phyloP scores from a whole-genome alignment of 352 stramenopile genomes.

The Pythium volutum region DNA sequence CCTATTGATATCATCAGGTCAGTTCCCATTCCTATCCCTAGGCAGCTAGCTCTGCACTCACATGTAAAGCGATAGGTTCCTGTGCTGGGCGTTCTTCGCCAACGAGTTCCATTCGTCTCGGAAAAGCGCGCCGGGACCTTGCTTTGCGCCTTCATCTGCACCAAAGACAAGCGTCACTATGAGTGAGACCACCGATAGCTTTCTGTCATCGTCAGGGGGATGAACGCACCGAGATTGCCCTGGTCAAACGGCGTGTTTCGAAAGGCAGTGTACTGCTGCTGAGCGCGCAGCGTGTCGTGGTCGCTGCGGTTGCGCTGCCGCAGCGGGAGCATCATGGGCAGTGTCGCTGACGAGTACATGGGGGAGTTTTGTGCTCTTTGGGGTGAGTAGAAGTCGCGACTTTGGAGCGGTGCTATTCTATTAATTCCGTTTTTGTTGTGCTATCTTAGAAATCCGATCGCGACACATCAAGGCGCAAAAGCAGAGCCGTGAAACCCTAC shows the following conservation, averaged over 20 bases:
- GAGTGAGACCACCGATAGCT: neutral
- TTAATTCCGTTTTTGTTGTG: neutral
- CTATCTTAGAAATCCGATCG: neutral
- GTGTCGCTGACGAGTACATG: constrained; percentile 15
- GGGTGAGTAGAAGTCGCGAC: too few species aligned
- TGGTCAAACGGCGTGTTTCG: constrained; percentile 43
- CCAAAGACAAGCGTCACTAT: neutral
- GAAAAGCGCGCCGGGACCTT: constrained; percentile 40
- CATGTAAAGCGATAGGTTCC: constrained; percentile 31
- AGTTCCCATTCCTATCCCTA: neutral
- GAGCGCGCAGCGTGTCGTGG: constrained; percentile 24
- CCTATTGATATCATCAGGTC: constrained; percentile 10
- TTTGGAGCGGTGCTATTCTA: neutral
- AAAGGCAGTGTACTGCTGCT: constrained; percentile 49
- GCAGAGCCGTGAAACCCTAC: too few species aligned
- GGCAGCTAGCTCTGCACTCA: too few species aligned
- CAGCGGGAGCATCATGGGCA: constrained; percentile 43
- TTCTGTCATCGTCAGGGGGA: too few species aligned
- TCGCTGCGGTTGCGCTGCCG: constrained; percentile 43
- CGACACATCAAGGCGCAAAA: too few species aligned
- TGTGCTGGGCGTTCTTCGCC: constrained; percentile 27
- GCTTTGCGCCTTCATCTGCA: constrained; percentile 22
- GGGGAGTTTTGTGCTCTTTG: neutral
- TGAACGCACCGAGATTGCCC: constrained; percentile 3
- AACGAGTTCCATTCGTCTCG: constrained; percentile 45